Evolutionary conservation across 768 basidiomycete species (phyloP).

Genomic region (Pisolithus orientalis): DNA sequence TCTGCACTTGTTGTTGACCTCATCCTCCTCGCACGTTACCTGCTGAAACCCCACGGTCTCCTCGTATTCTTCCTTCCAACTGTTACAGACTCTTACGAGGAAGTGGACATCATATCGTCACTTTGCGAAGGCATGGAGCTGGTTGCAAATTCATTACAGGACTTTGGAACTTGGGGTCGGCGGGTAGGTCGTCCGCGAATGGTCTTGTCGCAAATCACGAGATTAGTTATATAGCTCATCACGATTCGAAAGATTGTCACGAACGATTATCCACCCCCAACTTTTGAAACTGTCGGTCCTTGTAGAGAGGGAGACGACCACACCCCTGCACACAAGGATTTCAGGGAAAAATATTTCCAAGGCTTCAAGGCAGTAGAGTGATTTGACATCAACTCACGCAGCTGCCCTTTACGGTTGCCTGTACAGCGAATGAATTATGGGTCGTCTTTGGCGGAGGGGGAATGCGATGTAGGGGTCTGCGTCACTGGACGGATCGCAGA

Average conservation of each 20-base stretch:
- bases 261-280: slow-evolving; percentile 43
- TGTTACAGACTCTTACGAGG: slow-evolving; percentile 85
- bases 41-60: slow-evolving; percentile 80
- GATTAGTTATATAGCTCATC: slow-evolving; percentile 55
- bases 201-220: neutral
- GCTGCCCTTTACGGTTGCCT: neutral
- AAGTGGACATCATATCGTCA: slow-evolving; percentile 74
- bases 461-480: too few species aligned
- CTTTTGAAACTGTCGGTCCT: slow-evolving; percentile 36
- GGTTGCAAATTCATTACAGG: slow-evolving; percentile 83
- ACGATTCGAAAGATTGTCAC: slow-evolving; percentile 73
- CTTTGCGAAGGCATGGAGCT: slow-evolving; percentile 86
- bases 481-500: too few species aligned
- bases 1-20: slow-evolving; percentile 78
- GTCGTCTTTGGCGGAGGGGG: too few species aligned
- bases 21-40: slow-evolving; percentile 71
- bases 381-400: neutral
- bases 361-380: slow-evolving; percentile 53
- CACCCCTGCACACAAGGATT: slow-evolving; percentile 83
- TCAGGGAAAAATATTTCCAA: slow-evolving; percentile 82
- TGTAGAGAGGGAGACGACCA: slow-evolving; percentile 24
- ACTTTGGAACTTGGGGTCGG: slow-evolving; percentile 93
- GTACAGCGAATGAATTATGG: too few species aligned
- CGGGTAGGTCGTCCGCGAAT: slow-evolving; percentile 47
- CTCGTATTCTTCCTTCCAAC: slow-evolving; percentile 96